Percentiles rank a stretch among this genome's conserved stretches.
Evolutionary conservation across 2,329 filamentous ascomycete species (phyloP).

Genomic region (Colletotrichum liriopes): DNA sequence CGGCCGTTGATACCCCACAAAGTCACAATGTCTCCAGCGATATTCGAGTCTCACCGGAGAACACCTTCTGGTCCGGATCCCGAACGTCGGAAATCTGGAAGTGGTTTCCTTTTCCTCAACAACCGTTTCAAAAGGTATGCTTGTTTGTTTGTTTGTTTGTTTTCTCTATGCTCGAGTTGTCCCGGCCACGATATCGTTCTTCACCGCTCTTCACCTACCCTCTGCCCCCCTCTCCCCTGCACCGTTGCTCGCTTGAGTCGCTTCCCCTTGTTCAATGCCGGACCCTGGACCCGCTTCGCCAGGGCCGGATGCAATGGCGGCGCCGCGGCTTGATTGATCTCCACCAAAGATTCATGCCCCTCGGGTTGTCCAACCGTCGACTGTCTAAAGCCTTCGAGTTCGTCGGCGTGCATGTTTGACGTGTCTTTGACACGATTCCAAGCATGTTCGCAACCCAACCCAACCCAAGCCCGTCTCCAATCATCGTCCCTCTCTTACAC

Average conservation of each 20-base stretch:
- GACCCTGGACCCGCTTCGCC: constrained; percentile 36
- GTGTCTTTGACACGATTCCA: constrained; percentile 30
- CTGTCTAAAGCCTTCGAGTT: constrained; percentile 18
- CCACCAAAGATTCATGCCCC: constrained; percentile 21
- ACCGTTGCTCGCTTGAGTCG: constrained; percentile 23
- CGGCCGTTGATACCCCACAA: constrained; percentile 37
- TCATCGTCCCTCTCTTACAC: constrained; percentile 42
- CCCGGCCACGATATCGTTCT: constrained; percentile 22
- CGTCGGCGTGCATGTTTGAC: constrained; percentile 34
- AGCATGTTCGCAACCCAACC: constrained; percentile 29
- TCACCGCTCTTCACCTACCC: constrained; percentile 39
- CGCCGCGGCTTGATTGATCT: constrained; percentile 26
- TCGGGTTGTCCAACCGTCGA: constrained; percentile 21
- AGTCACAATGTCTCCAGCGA: constrained; percentile 37
- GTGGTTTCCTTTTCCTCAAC: constrained; percentile 41
- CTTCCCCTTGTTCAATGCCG: constrained; percentile 29
- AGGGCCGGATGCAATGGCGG: constrained; percentile 25
- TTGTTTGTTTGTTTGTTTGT: constrained; percentile 22
- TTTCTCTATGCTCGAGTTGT: constrained; percentile 19
- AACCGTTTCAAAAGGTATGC: constrained; percentile 42
- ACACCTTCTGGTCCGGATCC: constrained; percentile 16
- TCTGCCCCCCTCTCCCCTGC: not conserved
- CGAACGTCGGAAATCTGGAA: constrained; percentile 39
- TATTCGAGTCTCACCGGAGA: constrained; percentile 35
- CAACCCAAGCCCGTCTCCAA: constrained; percentile 26